These are phyloP conservation scores for Penicillium robsamsonii DNA, from an alignment of 495 filamentous ascomycete species.

Conservation along the genomic window DNA sequence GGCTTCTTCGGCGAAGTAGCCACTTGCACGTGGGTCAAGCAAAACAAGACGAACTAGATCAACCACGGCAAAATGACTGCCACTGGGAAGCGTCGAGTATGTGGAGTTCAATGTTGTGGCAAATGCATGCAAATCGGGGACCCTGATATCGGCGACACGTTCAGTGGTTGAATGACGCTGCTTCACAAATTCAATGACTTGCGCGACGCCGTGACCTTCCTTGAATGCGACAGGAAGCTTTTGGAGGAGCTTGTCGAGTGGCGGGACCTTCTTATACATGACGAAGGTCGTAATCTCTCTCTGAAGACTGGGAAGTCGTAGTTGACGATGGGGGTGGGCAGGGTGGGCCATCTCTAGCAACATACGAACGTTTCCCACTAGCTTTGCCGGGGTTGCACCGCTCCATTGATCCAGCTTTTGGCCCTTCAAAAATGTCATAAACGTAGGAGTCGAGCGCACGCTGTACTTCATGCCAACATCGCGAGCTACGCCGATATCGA, in stretches of 20 bases:
- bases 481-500: slow-evolving; percentile 67
- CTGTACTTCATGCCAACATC: slow-evolving; percentile 65
- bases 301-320: slow-evolving; percentile 68
- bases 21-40: slow-evolving; percentile 78
- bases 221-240: slow-evolving; percentile 62
- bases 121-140: slow-evolving; percentile 50
- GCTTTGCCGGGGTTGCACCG: slow-evolving; percentile 65
- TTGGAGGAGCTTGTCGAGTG: slow-evolving; percentile 75
- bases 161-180: slow-evolving; percentile 20
- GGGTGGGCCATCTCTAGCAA: slow-evolving; percentile 76
- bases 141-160: slow-evolving; percentile 47
- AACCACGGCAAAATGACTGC: slow-evolving; percentile 70
- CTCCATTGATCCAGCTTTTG: slow-evolving; percentile 75
- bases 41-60: slow-evolving; percentile 79
- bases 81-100: slow-evolving; percentile 29
- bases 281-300: slow-evolving; percentile 62
- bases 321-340: slow-evolving; percentile 67
- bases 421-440: slow-evolving; percentile 81
- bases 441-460: slow-evolving; percentile 81
- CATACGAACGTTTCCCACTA: slow-evolving; percentile 70
- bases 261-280: slow-evolving; percentile 74
- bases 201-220: slow-evolving; percentile 50
- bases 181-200: slow-evolving; percentile 65
- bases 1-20: slow-evolving; percentile 77
- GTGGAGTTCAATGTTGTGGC: slow-evolving; percentile 32